A percentile compares a stretch with the other conserved stretches of the same genome.
Conservation (phyloP, 306 rosid genomes). For the Hippophae tibetana region DNA sequence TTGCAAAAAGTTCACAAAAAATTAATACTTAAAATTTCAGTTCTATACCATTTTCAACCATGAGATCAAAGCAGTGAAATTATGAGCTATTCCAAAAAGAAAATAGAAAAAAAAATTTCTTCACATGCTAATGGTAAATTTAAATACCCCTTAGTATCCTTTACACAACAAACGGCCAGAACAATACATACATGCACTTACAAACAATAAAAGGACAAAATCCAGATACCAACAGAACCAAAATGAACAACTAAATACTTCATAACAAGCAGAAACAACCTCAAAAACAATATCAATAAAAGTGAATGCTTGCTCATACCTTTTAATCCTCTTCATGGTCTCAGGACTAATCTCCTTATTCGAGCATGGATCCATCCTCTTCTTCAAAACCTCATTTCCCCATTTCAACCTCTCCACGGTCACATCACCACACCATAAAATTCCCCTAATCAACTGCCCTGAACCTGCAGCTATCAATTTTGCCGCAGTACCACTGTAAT, state of each 20-base stretch:
- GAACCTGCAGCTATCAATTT: slow-evolving; percentile 71
- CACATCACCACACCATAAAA: slow-evolving; percentile 97
- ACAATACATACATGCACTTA: slow-evolving; percentile 2
- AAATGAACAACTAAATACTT: too few relatives aligned
- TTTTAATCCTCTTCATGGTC: slow-evolving; percentile 69
- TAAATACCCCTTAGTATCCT: not conserved
- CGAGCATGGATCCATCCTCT: slow-evolving; percentile 39
- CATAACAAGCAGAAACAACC: too few relatives aligned
- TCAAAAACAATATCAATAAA: too few relatives aligned
- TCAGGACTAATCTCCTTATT: slow-evolving; percentile 52
- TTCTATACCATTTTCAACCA: too few relatives aligned
- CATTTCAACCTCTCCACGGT: slow-evolving; percentile 69
- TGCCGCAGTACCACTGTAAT: slow-evolving; percentile 66
- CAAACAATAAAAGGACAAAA: not conserved
- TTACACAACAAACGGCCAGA: slow-evolving; percentile 2
- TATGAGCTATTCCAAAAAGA: too few relatives aligned
- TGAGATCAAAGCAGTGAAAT: too few relatives aligned
- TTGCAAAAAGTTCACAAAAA: too few relatives aligned
- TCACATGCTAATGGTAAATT: too few relatives aligned
- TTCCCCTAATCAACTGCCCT: slow-evolving; percentile 65
- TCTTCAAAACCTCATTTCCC: slow-evolving; percentile 81
- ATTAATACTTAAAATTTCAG: too few relatives aligned
- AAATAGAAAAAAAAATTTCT: too few relatives aligned
- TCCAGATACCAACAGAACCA: not conserved
- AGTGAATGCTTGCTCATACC: slow-evolving; percentile 25